These are phyloP conservation scores for Micractinium conductrix DNA, from an alignment of 139 green algal genomes.

Conservation along the genomic window DNA sequence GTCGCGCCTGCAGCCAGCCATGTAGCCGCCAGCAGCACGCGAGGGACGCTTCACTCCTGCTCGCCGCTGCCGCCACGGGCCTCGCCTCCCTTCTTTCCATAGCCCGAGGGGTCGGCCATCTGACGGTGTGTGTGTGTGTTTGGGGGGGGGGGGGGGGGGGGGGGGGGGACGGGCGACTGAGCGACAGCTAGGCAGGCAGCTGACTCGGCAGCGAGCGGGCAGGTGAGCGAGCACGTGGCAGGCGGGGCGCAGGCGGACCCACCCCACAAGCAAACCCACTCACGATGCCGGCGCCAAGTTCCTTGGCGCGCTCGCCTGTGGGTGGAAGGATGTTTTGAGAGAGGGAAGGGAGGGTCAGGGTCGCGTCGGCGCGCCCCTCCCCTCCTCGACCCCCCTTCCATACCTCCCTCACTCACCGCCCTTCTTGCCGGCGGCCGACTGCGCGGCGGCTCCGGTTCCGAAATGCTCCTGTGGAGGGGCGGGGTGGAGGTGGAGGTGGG, in stretches of 20 bases:
- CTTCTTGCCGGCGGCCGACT: slow-evolving; percentile 41
- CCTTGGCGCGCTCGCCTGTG: slow-evolving; percentile 31
- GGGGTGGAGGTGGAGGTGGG: not conserved
- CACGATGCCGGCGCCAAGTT: slow-evolving; percentile 19
- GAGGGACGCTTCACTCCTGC: not conserved
- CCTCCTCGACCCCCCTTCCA: not conserved
- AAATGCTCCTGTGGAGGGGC: too few species aligned
- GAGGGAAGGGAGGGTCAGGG: not conserved
- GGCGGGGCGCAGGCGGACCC: too few species aligned
- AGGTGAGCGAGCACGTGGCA: not conserved
- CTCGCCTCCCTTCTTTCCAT: slow-evolving; percentile 20
- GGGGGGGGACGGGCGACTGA: not conserved
- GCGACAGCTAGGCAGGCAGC: not conserved
- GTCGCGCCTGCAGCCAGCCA: too few species aligned
- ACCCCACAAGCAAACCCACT: not conserved
- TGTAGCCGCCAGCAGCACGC: too few species aligned
- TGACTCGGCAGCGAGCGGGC: not conserved
- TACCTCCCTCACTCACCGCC: not conserved
- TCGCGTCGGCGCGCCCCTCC: too few species aligned
- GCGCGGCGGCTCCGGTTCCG: slow-evolving; percentile 32
- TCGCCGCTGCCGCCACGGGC: not conserved
- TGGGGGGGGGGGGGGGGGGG: not conserved
- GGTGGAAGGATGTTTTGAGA: not conserved
- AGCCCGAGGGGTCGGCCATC: slow-evolving; percentile 23
- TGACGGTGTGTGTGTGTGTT: too few species aligned